Evolutionary conservation across 345 rosid genomes (phyloP).

Genomic region (Zanthoxylum bungeanum): DNA sequence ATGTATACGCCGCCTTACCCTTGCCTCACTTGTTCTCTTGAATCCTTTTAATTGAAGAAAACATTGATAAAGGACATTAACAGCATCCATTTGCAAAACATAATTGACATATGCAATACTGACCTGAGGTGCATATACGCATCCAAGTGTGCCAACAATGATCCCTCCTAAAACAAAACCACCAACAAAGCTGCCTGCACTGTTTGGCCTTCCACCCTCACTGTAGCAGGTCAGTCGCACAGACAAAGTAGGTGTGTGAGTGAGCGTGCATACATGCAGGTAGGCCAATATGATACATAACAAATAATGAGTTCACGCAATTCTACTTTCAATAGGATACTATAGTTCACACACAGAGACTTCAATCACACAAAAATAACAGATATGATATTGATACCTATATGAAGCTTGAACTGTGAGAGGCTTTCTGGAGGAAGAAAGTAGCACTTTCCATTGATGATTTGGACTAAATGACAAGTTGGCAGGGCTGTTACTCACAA

Average conservation of each 20-base stretch:
- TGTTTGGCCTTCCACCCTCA: slow-evolving; percentile 58
- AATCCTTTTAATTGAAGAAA: neutral
- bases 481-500: slow-evolving; percentile 24
- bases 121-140: slow-evolving; percentile 97
- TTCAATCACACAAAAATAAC: neutral
- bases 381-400: slow-evolving; percentile 44
- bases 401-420: slow-evolving; percentile 60
- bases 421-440: slow-evolving; percentile 40
- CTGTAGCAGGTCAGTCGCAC: slow-evolving; percentile 30
- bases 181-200: slow-evolving; percentile 68
- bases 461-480: slow-evolving; percentile 49
- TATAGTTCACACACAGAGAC: neutral
- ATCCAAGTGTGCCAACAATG: slow-evolving; percentile 87
- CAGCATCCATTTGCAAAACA: slow-evolving; percentile 15
- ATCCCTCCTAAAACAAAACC: slow-evolving; percentile 92
- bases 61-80: neutral
- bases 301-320: neutral
- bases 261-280: neutral
- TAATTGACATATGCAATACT: neutral
- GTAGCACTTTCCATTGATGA: slow-evolving; percentile 32
- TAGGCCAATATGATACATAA: neutral
- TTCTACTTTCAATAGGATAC: neutral
- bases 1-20: too few species aligned
- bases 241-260: neutral
- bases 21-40: too few species aligned